A percentile compares a stretch with the other conserved stretches of the same genome.
phyloP scores from a whole-genome alignment of 192 early-diverging fungal species.

The Entophlyctis luteolus region DNA sequence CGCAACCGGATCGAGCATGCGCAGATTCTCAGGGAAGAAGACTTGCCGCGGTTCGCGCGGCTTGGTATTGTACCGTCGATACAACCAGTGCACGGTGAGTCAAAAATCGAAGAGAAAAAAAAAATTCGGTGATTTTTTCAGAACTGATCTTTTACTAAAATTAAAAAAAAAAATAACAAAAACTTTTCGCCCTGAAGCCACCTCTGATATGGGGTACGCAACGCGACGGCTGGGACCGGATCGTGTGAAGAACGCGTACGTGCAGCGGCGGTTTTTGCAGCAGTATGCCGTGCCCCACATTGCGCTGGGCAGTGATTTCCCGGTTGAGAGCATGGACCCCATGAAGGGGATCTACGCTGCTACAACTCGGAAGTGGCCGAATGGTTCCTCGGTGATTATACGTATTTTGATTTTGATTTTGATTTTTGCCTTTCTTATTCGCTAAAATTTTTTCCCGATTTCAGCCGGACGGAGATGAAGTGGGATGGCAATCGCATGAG shows the following conservation, averaged over 20 bases:
- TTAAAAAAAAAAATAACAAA: too few species aligned
- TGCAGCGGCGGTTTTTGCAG: conserved; percentile 45
- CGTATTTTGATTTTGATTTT: conserved; percentile 5
- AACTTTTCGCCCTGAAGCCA: conserved; percentile 30
- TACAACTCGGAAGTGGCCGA: conserved; percentile 41
- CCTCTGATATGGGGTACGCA: conserved; percentile 53
- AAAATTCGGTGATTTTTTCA: too few species aligned
- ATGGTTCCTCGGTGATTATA: conserved; percentile 42
- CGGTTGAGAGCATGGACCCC: conserved; percentile 50
- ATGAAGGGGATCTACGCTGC: conserved; percentile 54
- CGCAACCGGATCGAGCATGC: conserved; percentile 57
- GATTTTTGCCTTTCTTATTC: too few species aligned
- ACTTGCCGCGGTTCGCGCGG: conserved; percentile 42
- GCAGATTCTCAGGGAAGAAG: conserved; percentile 48
- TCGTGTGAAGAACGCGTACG: conserved; percentile 46
- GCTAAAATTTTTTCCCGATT: too few species aligned
- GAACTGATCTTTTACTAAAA: too few species aligned
- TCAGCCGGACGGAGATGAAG: conserved; percentile 11
- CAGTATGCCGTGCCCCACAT: too few species aligned
- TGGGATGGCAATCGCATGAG: conserved; percentile 21
- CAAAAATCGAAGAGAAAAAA: too few species aligned
- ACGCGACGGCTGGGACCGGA: conserved; percentile 43
- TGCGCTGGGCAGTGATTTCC: conserved; percentile 55
- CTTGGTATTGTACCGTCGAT: conserved; percentile 53
- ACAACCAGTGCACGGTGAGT: conserved; percentile 54